Evolutionary conservation across 108 stramenopile species (phyloP), one percentile per base, ranked within the genome.

Genomic region (Seminavis robusta): DNA sequence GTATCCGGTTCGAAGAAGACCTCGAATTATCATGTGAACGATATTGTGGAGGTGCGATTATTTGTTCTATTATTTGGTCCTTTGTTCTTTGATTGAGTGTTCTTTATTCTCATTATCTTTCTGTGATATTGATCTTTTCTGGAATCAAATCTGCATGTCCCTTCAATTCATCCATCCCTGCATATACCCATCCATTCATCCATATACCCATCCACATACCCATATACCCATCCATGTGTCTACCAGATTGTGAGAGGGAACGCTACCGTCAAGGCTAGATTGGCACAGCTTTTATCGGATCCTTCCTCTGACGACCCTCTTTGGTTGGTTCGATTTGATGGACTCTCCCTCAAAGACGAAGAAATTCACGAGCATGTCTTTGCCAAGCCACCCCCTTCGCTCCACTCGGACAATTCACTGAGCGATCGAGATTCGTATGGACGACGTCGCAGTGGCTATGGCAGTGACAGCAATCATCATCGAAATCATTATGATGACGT

Each of bases 331-430:
- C 67, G 53, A 31, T 72, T 78, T 29, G 70, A 64, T 20, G 61
- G 60, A 11, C 62, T 60, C 31, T 45, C 68, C 4, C 40, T 58
- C 47, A 78, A 78, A 47, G 76, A 78, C 43, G 76, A 78, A 48
- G 76, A 78, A 47, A 42, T 72, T 33, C 72, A 78, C 57, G 70
- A 78, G 54, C 66, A 50, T 19, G 39, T 54, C 4, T 78, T 78
- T 56, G 59, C 47, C 3, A 48, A 48, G 28, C n/a, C 9, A 13
- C 36, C 13, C 13, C 11, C 13, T 37, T 11, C 11, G 9, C 11
- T 13, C 9, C 9, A 9, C 13, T 37, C 36, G 36, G 11, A 9
- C 13, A 11, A 9, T 13, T 37, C 36, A 9, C n/a, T n/a, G n/a
- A 37, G 36, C 13, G 13, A 37, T 9, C 36, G 36, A 37, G 36